Evolutionary conservation across 2,329 filamentous ascomycete genomes (phyloP).

Genomic region (Emergomyces orientalis): DNA sequence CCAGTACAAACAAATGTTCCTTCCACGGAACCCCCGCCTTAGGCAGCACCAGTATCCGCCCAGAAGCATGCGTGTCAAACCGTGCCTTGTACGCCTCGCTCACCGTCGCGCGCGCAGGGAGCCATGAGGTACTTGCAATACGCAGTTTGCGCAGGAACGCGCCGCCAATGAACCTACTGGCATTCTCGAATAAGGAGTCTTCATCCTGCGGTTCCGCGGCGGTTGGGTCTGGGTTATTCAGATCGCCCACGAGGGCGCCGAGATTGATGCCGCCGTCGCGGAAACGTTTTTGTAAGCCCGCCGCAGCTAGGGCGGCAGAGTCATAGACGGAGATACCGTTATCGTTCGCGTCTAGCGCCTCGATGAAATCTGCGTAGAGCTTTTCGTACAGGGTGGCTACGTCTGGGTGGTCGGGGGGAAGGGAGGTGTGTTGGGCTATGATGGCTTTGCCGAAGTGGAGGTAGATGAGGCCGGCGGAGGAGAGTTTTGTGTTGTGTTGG

Average conservation of each 20-base stretch:
- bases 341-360: constrained; percentile 95
- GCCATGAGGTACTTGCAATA: constrained; percentile 67
- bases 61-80: constrained; percentile 56
- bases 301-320: constrained; percentile 55
- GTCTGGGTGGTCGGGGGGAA: constrained; percentile 53
- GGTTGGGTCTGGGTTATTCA: constrained; percentile 57
- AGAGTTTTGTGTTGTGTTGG: constrained; percentile 74
- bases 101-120: constrained; percentile 76
- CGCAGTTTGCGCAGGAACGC: constrained; percentile 76
- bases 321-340: constrained; percentile 87
- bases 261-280: constrained; percentile 74
- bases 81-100: constrained; percentile 64
- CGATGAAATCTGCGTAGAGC: constrained; percentile 86
- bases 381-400: constrained; percentile 73
- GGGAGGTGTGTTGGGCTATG: constrained; percentile 57
- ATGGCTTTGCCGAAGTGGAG: constrained; percentile 87
- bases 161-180: constrained; percentile 76
- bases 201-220: constrained; percentile 60
- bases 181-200: constrained; percentile 67
- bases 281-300: constrained; percentile 73
- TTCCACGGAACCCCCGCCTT: constrained; percentile 81
- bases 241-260: constrained; percentile 68
- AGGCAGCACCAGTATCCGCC: constrained; percentile 72
- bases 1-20: constrained; percentile 85
- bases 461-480: constrained; percentile 87